Evolutionary conservation across 768 basidiomycete species (phyloP), one percentile per base, ranked within the genome.

Genomic region (Serpula lacrymans): DNA sequence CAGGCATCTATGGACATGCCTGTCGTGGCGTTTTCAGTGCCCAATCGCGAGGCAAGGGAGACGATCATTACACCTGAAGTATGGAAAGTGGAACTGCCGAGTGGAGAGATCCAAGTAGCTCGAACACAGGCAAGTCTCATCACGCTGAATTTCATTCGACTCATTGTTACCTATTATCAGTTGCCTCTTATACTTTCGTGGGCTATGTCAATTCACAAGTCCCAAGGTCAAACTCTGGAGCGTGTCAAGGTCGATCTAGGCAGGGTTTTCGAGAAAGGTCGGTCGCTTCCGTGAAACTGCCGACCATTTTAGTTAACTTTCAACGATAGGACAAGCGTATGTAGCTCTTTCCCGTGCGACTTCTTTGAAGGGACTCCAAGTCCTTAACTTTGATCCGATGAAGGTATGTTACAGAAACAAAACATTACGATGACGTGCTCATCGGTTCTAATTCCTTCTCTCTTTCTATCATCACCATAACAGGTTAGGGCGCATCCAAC

Each of bases 171-270:
- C n/a, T 14, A n/a, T 37, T 11, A 18, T 13, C 49, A 94, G 89
- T 60, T 95, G 2, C 91, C 90, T 0, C 59, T 97, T 18, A 93
- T 96, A 44, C 72, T 95, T 27, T 77, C 94, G 0, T 98, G 94
- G 95, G 94, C 95, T 0, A 95, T 97, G 90, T 89, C 86, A 34
- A 98, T 98, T 47, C 96, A 99, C 63, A 99, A 99, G 59, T 88
- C 88, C 9, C 96, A 99, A 61, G 96, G 96, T 8, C 96, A 98
- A 61, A 98, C 96, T 0, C 71, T 99, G 8, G 87, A 93, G 18
- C 80, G 91, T 33, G 94, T 98, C 51, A 95, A 88, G 57, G 94
- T 98, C 31, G 94, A 98, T 55, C 72, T 99, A 25, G 82, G 82
- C 22, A 85, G 81, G 57, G 87, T 98, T 4, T 99, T 99, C 55